Evolutionary conservation across 179 eudicot species (phyloP).

Genomic region (Beta lomatogona): DNA sequence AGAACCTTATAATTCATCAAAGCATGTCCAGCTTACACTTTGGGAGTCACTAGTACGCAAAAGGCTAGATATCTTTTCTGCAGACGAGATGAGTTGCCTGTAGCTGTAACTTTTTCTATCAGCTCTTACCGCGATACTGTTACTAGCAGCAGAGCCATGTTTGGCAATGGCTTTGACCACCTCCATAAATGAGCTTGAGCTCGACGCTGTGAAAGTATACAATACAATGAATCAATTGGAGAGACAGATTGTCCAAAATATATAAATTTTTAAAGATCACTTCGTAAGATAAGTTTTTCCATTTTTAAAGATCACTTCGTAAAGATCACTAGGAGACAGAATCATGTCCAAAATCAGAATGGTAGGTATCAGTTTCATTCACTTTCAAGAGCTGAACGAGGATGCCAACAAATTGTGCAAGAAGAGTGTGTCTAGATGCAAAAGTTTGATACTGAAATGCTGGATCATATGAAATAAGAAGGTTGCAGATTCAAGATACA

Average conservation of each 20-base stretch:
- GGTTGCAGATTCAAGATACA: neutral
- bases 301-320: neutral
- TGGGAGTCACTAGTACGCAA: constrained; percentile 39
- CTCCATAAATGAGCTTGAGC: constrained; percentile 67
- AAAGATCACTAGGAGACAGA: neutral
- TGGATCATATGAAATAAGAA: neutral
- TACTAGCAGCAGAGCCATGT: constrained; percentile 52
- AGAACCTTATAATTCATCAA: neutral
- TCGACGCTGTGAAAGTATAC: constrained; percentile 47
- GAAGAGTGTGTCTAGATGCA: neutral
- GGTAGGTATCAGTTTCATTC: neutral
- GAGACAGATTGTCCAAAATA: neutral
- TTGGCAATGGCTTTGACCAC: constrained; percentile 65
- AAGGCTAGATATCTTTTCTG: constrained; percentile 59
- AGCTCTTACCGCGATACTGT: constrained; percentile 68
- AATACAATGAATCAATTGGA: neutral
- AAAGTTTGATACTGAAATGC: neutral
- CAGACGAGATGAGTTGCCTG: constrained; percentile 65
- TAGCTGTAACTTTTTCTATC: constrained; percentile 77
- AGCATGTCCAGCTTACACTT: constrained; percentile 53
- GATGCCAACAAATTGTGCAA: neutral
- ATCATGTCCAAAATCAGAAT: neutral
- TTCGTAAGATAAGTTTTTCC: neutral
- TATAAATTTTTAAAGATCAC: neutral
- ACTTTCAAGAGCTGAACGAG: neutral